A percentile compares a stretch with the other conserved stretches of the same genome.
Conservation (phyloP, 306 rosid genomes). For the Morella rubra region DNA sequence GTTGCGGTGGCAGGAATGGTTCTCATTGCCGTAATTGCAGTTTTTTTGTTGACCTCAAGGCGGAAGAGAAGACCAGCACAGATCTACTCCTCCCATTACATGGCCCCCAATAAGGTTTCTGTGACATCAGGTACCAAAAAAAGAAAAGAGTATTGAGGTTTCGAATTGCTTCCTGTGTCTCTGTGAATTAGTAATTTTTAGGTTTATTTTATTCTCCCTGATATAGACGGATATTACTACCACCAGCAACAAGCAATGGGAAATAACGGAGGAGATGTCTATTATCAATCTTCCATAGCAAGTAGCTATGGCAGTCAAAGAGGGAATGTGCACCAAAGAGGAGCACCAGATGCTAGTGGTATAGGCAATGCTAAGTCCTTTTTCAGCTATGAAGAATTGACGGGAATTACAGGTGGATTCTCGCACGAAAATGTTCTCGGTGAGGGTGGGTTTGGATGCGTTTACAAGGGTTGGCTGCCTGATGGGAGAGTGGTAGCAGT, state of each 20-base stretch:
- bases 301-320: conserved; percentile 45
- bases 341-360: conserved; percentile 41
- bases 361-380: conserved; percentile 33
- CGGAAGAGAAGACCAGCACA: conserved; percentile 34
- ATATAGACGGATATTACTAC: conserved; percentile 54
- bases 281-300: conserved; percentile 29
- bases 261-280: conserved; percentile 33
- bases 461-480: conserved; percentile 67
- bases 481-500: conserved; percentile 78
- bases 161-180: conserved; percentile 2
- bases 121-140: conserved; percentile 42
- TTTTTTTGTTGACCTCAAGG: conserved; percentile 19
- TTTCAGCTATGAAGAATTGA: conserved; percentile 65
- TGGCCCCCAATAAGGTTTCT: conserved; percentile 32
- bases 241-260: conserved; percentile 37
- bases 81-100: conserved; percentile 25
- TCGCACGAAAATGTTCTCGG: conserved; percentile 67
- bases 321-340: conserved; percentile 24
- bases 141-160: neutral
- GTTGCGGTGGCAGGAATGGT: conserved; percentile 44
- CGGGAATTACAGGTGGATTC: conserved; percentile 67
- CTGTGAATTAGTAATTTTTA: conserved; percentile 11
- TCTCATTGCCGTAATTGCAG: conserved; percentile 42
- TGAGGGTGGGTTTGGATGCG: conserved; percentile 91
- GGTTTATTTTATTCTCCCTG: conserved; percentile 25